phyloP scores from a whole-genome alignment of 2,329 filamentous ascomycete genomes.

The Penicillium freii region DNA sequence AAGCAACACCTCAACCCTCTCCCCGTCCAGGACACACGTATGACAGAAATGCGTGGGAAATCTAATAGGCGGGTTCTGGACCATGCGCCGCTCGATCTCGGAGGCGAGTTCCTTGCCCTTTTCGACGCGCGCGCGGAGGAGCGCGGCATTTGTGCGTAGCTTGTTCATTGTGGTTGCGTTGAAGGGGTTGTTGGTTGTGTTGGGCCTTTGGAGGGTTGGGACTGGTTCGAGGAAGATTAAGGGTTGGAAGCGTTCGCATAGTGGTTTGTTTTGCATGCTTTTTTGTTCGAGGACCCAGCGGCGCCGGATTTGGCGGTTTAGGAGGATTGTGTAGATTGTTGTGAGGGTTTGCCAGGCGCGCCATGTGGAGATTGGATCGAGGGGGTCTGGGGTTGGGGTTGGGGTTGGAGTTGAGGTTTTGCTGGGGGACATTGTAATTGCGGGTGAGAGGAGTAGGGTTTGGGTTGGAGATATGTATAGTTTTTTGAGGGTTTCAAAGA shows the following conservation, averaged over 20 bases:
- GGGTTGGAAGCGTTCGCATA: conserved; percentile 16
- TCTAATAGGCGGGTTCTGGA: not conserved
- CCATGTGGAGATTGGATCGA: conserved; percentile 20
- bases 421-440: not conserved
- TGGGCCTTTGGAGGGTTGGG: conserved; percentile 14
- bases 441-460: not conserved
- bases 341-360: conserved; percentile 22
- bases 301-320: conserved; percentile 23
- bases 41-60: conserved; percentile 28
- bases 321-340: conserved; percentile 18
- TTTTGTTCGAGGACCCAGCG: conserved; percentile 23
- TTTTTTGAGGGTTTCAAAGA: not conserved
- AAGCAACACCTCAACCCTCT: conserved; percentile 16
- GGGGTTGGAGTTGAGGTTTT: not conserved
- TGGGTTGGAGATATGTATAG: not conserved
- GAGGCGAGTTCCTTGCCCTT: conserved; percentile 26
- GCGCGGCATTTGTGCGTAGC: conserved; percentile 9
- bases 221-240: conserved; percentile 20
- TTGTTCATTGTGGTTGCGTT: not conserved
- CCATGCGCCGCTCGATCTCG: conserved; percentile 25
- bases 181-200: conserved; percentile 5
- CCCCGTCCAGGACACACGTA: conserved; percentile 19
- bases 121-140: conserved; percentile 24
- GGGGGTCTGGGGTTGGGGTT: not conserved
- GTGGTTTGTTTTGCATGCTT: conserved; percentile 15